Evolutionary conservation across 352 stramenopile species (phyloP), one percentile per base, ranked within the genome.

Genomic region (Elongisporangium senticosum): DNA sequence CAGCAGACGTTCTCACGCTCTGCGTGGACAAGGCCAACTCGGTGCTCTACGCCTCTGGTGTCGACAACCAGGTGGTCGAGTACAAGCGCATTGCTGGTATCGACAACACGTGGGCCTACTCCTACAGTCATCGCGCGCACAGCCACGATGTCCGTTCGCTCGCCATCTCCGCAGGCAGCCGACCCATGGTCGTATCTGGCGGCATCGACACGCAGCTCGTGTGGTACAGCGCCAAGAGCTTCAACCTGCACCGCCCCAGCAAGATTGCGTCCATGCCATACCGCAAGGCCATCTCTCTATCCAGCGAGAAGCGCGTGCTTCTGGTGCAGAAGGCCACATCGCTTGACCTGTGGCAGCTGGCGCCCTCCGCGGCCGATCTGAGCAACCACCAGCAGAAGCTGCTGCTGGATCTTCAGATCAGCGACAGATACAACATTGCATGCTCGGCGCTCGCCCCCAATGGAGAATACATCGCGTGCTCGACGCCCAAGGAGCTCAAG

Each of bases 201-300:
- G 90, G 95, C 53, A 82, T 98, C 51, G 95, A 98, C 83, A 98
- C 93, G 14, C 93, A 97, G 72, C 64, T 98, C 7, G 95, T 96
- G 50, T 96, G 86, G 65, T 98, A 98, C 72, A 69, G 75, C 51
- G 84, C 87, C 20, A 64, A 77, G 47, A 86, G 78, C 37, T 98
- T 98, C 67, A 78, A 85, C 64, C 80, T 85, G 19, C 73, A 77
- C 58, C 85, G 93, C 1, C 91, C 95, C 7, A 78, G 70, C 65
- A 96, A 96, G 64, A 88, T 95, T 50, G 91, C 89, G 65, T 96
- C 93, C 23, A 97, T 91, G 77, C 81, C 86, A 53, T 81, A 92
- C 66, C 79, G 68, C 52, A 74, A 83, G 59, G 82, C 77, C 4
- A 77, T 94, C 22, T 73, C 82, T 23, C 64, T 92, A 26, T 75